phyloP scores from a whole-genome alignment of 192 early-diverging fungal genomes.

The Obelidium mucronatum region DNA sequence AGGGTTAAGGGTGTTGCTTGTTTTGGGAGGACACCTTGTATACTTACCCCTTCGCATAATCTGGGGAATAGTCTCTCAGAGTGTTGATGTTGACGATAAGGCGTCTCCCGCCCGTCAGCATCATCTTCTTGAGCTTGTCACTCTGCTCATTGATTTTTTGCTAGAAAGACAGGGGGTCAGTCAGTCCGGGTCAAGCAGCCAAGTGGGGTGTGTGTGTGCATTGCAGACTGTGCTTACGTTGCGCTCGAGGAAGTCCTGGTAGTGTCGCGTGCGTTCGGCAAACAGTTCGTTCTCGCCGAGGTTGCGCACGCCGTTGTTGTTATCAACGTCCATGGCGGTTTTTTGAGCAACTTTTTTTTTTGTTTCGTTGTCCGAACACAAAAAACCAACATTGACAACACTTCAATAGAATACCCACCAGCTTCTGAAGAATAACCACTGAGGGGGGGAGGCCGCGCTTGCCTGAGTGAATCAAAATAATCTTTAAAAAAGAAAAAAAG shows the following conservation, averaged over 20 bases:
- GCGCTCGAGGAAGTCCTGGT: constrained; percentile 58
- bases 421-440: no score
- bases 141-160: constrained; percentile 66
- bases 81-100: constrained; percentile 91
- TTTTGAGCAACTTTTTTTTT: constrained; percentile 13
- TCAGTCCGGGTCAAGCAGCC: background rate
- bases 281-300: constrained; percentile 55
- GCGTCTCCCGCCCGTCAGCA: constrained; percentile 57
- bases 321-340: background rate
- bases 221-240: constrained; percentile 48
- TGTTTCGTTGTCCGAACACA: constrained; percentile 12
- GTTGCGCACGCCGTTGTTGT: constrained; percentile 16
- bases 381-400: no score
- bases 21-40: background rate
- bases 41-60: constrained; percentile 76
- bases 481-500: no score
- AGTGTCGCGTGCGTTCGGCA: constrained; percentile 58
- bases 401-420: no score
- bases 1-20: background rate
- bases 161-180: constrained; percentile 24
- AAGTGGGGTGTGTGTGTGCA: background rate
- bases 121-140: constrained; percentile 58
- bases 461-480: background rate
- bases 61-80: constrained; percentile 76
- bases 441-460: no score